phyloP scores from a whole-genome alignment of 1,139 yeast genomes.

The Diutina scorzettiae region DNA sequence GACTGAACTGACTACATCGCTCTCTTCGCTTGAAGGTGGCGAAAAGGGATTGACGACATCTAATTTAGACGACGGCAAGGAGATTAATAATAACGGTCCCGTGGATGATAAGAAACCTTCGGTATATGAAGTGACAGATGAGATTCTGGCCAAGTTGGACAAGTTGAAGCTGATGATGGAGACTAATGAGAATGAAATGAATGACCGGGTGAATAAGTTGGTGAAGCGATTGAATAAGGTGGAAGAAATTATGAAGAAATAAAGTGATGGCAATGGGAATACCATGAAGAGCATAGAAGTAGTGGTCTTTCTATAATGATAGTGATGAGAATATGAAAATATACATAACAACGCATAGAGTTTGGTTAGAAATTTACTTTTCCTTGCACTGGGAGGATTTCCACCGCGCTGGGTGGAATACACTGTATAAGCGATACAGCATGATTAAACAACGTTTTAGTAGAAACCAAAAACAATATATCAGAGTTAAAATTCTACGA shows the following conservation, averaged over 20 bases:
- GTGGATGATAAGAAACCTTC: background rate
- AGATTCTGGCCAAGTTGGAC: background rate
- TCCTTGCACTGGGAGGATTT: background rate
- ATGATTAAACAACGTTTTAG: no score
- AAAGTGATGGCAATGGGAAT: background rate
- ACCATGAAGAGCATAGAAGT: background rate
- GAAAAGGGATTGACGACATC: constrained; percentile 1
- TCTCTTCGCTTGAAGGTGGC: background rate
- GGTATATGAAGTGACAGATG: constrained; percentile 1
- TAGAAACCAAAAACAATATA: background rate
- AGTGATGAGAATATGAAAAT: background rate
- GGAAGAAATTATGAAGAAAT: constrained; percentile 1
- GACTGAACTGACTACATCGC: constrained; percentile 3
- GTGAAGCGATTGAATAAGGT: background rate
- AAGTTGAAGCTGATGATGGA: constrained; percentile 2
- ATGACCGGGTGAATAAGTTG: constrained; percentile 4
- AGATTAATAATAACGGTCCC: background rate
- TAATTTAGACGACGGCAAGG: background rate
- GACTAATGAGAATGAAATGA: background rate
- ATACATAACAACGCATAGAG: background rate
- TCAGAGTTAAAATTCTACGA: no score
- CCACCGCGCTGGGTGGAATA: background rate
- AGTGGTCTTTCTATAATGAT: background rate
- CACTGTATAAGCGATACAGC: background rate
- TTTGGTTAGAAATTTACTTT: background rate